Percentiles rank a stretch among this genome's conserved stretches.
phyloP scores from a whole-genome alignment of 768 basidiomycete genomes.

The Suillus variegatus region DNA sequence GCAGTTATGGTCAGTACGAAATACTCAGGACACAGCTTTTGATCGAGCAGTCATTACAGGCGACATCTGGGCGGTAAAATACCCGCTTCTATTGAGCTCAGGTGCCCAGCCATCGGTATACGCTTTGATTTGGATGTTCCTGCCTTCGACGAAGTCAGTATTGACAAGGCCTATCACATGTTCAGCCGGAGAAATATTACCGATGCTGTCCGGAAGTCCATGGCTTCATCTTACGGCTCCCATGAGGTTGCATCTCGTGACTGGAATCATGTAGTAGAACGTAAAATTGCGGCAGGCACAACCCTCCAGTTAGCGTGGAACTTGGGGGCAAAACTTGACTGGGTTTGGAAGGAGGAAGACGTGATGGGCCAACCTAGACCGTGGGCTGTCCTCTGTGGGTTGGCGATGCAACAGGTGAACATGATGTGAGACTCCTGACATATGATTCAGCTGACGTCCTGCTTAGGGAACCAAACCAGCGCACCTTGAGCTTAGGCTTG shows the following conservation, averaged over 20 bases:
- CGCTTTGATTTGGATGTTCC: slow-evolving; percentile 75
- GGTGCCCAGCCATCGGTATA: slow-evolving; percentile 65
- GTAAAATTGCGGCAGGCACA: slow-evolving; percentile 54
- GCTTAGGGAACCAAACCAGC: slow-evolving; percentile 43
- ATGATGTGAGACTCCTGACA: background rate
- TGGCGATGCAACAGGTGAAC: slow-evolving; percentile 71
- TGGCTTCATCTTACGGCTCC: slow-evolving; percentile 41
- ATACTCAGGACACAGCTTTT: background rate
- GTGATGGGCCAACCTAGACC: slow-evolving; percentile 58
- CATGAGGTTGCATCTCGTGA: slow-evolving; percentile 36
- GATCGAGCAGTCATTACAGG: slow-evolving; percentile 41
- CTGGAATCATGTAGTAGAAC: slow-evolving; percentile 62
- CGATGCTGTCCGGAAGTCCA: slow-evolving; percentile 56
- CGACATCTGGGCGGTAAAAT: slow-evolving; percentile 70
- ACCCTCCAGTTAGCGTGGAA: slow-evolving; percentile 80
- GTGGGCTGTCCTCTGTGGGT: slow-evolving; percentile 76
- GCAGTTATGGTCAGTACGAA: slow-evolving; percentile 66
- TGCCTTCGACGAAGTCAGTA: slow-evolving; percentile 37
- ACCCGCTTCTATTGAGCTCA: slow-evolving; percentile 68
- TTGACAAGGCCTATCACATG: slow-evolving; percentile 42
- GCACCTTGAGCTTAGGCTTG: slow-evolving; percentile 73
- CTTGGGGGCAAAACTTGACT: slow-evolving; percentile 71
- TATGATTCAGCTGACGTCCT: slow-evolving; percentile 9
- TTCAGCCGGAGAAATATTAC: slow-evolving; percentile 67
- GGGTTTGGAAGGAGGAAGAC: slow-evolving; percentile 79